phyloP scores from a whole-genome alignment of 495 filamentous ascomycete species.

The Neurospora sp. region DNA sequence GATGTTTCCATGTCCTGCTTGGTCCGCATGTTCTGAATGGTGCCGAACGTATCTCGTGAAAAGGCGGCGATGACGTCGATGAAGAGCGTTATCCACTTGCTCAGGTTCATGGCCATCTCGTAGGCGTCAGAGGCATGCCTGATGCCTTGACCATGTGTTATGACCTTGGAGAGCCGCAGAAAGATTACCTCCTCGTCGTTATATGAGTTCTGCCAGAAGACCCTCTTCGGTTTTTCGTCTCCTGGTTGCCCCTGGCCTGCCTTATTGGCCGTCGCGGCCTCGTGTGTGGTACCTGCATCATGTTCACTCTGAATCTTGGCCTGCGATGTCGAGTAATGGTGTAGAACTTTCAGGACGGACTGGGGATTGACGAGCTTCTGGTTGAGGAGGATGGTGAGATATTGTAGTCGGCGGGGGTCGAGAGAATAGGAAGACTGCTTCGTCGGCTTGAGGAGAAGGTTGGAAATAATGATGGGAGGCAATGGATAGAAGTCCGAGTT shows the following conservation, averaged over 20 bases:
- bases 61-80: slow-evolving; percentile 30
- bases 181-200: slow-evolving; percentile 41
- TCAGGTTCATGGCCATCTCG: slow-evolving; percentile 23
- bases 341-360: slow-evolving; percentile 47
- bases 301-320: slow-evolving; percentile 12
- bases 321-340: slow-evolving; percentile 48
- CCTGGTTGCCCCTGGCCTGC: slow-evolving; percentile 6
- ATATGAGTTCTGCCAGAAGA: slow-evolving; percentile 41
- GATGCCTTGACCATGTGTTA: slow-evolving; percentile 31
- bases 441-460: slow-evolving; percentile 46
- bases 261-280: slow-evolving; percentile 14
- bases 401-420: slow-evolving; percentile 55
- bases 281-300: slow-evolving; percentile 1
- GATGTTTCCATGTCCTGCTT: slow-evolving; percentile 39
- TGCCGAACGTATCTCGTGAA: slow-evolving; percentile 27
- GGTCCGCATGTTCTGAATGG: slow-evolving; percentile 29
- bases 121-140: slow-evolving; percentile 24
- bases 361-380: slow-evolving; percentile 43
- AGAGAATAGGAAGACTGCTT: slow-evolving; percentile 39
- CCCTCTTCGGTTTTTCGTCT: slow-evolving; percentile 6
- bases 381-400: slow-evolving; percentile 51
- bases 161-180: slow-evolving; percentile 37
- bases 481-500: slow-evolving; percentile 32
- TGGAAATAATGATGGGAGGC: slow-evolving; percentile 39
- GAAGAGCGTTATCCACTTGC: slow-evolving; percentile 37